A percentile compares a stretch with the other conserved stretches of the same genome.
Conservation (phyloP, 225 moss, liverwort and hornwort species). For the Sphagnum tenellum region DNA sequence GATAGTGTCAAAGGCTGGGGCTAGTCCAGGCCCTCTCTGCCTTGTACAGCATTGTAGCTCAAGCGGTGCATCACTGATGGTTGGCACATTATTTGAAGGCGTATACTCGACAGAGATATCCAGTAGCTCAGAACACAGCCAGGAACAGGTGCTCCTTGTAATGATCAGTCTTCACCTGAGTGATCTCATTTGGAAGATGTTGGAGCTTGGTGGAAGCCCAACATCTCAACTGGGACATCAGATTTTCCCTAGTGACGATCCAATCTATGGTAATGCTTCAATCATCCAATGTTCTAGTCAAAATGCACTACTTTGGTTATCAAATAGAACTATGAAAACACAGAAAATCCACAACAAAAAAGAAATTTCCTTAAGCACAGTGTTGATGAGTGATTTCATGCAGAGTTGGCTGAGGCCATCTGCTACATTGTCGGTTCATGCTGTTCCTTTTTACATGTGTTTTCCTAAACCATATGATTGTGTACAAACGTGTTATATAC, state of each 20-base stretch:
- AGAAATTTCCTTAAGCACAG: too few relatives aligned
- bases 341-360: too few relatives aligned
- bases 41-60: constrained; percentile 50
- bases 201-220: constrained; percentile 70
- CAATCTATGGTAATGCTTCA: constrained; percentile 39
- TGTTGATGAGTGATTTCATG: too few relatives aligned
- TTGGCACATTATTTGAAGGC: constrained; percentile 66
- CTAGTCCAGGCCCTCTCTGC: constrained; percentile 58
- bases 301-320: too few relatives aligned
- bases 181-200: constrained; percentile 57
- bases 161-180: constrained; percentile 66
- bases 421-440: too few relatives aligned
- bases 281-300: too few relatives aligned
- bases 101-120: constrained; percentile 36
- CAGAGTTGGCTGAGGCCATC: too few relatives aligned
- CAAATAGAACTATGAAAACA: too few relatives aligned
- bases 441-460: too few relatives aligned
- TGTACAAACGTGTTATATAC: too few relatives aligned
- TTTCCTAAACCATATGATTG: too few relatives aligned
- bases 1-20: constrained; percentile 38
- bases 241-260: constrained; percentile 53
- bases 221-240: constrained; percentile 44
- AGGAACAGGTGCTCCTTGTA: constrained; percentile 67
- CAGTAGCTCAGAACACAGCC: constrained; percentile 36
- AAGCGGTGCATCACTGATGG: constrained; percentile 43